Base-by-base conservation (phyloP, 2,329 filamentous ascomycete species). In the Plenodomus tracheiphilus region DNA sequence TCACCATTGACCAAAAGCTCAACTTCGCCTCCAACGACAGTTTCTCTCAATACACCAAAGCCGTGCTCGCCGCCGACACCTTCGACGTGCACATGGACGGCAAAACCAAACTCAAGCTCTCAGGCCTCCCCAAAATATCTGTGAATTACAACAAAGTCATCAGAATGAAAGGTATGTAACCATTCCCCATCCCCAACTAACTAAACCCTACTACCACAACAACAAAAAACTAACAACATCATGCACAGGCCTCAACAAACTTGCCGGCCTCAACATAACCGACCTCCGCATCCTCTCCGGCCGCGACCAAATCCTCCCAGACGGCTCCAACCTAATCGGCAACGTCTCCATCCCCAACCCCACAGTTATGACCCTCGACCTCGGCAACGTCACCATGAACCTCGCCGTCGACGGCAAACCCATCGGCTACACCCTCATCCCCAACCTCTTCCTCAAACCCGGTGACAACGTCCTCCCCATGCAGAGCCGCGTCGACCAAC, bases 321-420 rank as follows among this genome's bases (percentile, higher is more conserved):
- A 79, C 44, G 78, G 75, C 54, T 77, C 79, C 64, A 89, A 88
- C 73, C 85, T 89, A 72, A 72, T 78, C 43, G 85, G 79, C 58
- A 79, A 74, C 13, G 79, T 80, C 48, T 74, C 75, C 47, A 85
- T 89, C 42, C 84, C 83, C 56, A 89, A 89, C 68, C 79, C 77
- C 6, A 86, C 85, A 1, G 71, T 82, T 43, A 78, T 86, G 64
- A 83, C 79, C n/a, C 77, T 89, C 43, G 80, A 86, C 28, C 80
- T 89, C 77, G 86, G 86, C 59, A 86, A 88, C 60, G 75, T 83
- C 30, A 81, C 80, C 21, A 86, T 87, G 70, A 72, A 77, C 69
- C 84, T 83, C 63, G 81, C 75, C 59, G 76, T 85, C 43, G 75
- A 79, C 38, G 78, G 75, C 39, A 57, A 70, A 38, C 54, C 73